phyloP scores from a whole-genome alignment of 805 yeast species.

The Millerozyma acaciae region DNA sequence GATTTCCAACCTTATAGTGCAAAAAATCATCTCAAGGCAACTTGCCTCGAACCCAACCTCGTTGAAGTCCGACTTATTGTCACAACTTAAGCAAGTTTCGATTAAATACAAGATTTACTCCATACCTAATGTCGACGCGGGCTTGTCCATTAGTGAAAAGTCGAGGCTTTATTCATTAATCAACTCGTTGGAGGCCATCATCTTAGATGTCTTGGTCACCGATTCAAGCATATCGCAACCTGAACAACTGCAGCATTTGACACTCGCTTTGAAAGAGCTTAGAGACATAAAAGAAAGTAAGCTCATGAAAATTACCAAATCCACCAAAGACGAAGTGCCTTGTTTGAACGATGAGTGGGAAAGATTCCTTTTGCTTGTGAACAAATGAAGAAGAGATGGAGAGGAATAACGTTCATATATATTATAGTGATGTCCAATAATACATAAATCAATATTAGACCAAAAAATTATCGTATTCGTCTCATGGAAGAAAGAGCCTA shows the following conservation, averaged over 20 bases:
- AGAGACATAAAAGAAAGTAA: slow-evolving; percentile 7
- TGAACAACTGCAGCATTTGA: slow-evolving; percentile 6
- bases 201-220: slow-evolving; percentile 8
- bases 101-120: slow-evolving; percentile 26
- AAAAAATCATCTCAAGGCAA: slow-evolving; percentile 10
- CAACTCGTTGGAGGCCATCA: slow-evolving; percentile 11
- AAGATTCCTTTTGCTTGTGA: slow-evolving; percentile 1
- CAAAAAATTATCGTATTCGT: no score
- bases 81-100: slow-evolving; percentile 29
- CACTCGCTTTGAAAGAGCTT: slow-evolving; percentile 7
- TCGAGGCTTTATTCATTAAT: slow-evolving; percentile 19
- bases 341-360: slow-evolving; percentile 3
- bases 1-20: slow-evolving; percentile 14
- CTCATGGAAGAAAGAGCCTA: no score
- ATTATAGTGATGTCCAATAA: no score
- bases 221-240: slow-evolving; percentile 1
- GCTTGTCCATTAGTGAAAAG: slow-evolving; percentile 22
- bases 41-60: not conserved
- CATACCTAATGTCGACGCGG: slow-evolving; percentile 13
- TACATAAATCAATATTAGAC: no score
- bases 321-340: no score
- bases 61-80: slow-evolving; percentile 15
- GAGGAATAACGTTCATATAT: no score
- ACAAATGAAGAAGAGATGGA: slow-evolving; percentile 2
- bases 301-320: slow-evolving; percentile 9